Base-by-base conservation (phyloP, 306 rosid genomes). In the Canavalia ensiformis region DNA sequence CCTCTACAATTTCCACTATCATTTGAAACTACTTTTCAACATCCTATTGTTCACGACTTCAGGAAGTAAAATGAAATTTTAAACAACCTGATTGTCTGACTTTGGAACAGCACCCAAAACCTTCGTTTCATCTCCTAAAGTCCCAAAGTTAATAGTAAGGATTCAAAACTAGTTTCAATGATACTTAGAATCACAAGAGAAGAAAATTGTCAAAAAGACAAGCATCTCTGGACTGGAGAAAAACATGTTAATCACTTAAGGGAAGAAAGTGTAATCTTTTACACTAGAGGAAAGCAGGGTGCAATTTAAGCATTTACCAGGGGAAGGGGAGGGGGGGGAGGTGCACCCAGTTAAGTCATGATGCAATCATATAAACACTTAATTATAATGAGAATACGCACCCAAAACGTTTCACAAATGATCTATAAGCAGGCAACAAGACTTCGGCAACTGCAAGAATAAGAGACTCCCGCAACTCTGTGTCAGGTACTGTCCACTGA, bases 401-500 rank as follows among this genome's bases (percentile, higher is more conserved):
- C 97, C 92, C 97, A 9, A 85, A 93, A 44, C 97, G 96, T 77
- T 89, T 93, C 49, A 91, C 87, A 79, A 89, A 93, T 10, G 95
- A 91, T 86, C 97, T 84, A 84, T 93, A 91, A 10, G 97, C 97
- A 33, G 97, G 97, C 79, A 93, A 79, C 58, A 93, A 84, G 82
- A 93, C 94, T 91, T 93, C 97, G 44, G 97, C 94, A 56, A 93
- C 96, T 0, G 96, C 90, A 47, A 93, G 97, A 76, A 95, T 88
- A 56, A 93, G 88, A 76, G 97, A 93, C 78, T 91, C 97, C 78
- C 94, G 91, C 82, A 93, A 85, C 90, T 93, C 96, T 0, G 90
- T 50, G 84, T 93, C 97, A 8, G 92, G 97, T 68, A 89, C 97
- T 3, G 97, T 83, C 97, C 97, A 93, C 73, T 93, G 96, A 75